These are phyloP conservation scores for Castanea crenata DNA, from an alignment of 306 rosid species.

Conservation along the genomic window DNA sequence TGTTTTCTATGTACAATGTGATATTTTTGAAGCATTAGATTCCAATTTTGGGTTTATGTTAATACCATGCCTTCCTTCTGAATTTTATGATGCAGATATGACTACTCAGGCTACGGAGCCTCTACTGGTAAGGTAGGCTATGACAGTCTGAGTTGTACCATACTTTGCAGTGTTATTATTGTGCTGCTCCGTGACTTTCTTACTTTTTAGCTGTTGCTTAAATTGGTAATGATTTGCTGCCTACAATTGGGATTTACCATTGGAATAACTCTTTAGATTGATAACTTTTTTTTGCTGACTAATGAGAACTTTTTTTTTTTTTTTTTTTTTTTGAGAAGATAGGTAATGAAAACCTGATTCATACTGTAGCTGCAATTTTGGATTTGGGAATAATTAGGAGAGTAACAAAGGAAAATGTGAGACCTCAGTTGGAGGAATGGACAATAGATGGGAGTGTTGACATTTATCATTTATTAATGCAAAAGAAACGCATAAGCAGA, in stretches of 20 bases:
- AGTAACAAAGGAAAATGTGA: too few relatives aligned
- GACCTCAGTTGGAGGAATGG: background rate
- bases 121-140: conserved; percentile 87
- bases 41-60: conserved; percentile 13
- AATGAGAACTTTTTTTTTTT: background rate
- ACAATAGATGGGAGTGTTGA: background rate
- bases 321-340: too few relatives aligned
- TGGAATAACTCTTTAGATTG: background rate
- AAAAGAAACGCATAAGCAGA: background rate
- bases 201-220: background rate
- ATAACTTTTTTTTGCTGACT: background rate
- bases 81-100: conserved; percentile 69
- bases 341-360: background rate
- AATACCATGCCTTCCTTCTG: conserved; percentile 21
- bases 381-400: background rate
- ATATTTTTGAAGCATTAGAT: background rate
- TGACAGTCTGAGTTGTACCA: conserved; percentile 1
- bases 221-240: background rate
- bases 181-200: background rate
- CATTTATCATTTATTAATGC: background rate
- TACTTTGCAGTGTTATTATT: conserved; percentile 4
- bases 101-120: conserved; percentile 98
- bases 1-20: background rate
- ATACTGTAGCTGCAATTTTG: background rate
- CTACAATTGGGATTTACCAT: background rate